Base-by-base conservation (phyloP, 192 early-diverging fungal species). In the Entomortierella beljakovae region DNA sequence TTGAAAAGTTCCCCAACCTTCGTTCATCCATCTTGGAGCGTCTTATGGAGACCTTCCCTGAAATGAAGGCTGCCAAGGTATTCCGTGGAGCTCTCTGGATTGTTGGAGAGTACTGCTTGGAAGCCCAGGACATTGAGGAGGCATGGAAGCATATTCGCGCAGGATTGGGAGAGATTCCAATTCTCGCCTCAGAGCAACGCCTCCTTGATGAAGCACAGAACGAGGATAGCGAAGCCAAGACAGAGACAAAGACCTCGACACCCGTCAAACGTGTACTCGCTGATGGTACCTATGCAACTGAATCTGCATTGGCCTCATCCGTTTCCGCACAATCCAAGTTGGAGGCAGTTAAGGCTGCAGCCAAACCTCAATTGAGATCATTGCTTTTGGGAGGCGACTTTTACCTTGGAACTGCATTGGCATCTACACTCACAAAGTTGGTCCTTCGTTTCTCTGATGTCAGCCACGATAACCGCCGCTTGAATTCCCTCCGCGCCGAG, bases 41-140 rank as follows among this genome's bases (percentile, higher is more conserved):
- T 52, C 86, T 99, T 25, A 83, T 97, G 31, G 89, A 93, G 42
- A 90, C 92, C 15, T 97, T 99, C 69, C 64, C 79, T 33, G 95
- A 99, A 35, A 91, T 99, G 82, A 96, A 95, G 80, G 92, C 93
- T 2, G 92, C 94, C 59, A 90, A 96, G 77, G 96, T 98, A 4
- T 91, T 97, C 80, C 91, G 98, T 51, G 98, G 97, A 29, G 98
- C 96, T 22, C 87, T 99, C 50, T 99, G 98, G 98, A 98, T 99
- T 72, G 86, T 99, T 67, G 97, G 98, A 56, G 98, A 99, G 85
- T 99, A 98, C 71, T 93, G 93, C 51, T 81, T 90, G 64, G 85
- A 86, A n/a, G 83, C 74, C 10, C 83, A 87, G 62, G 90, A 92
- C 70, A 97, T 99, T 71, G 94, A 96, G 75, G 86, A 88, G 0